Evolutionary conservation across 2,329 filamentous ascomycete genomes (phyloP).

Genomic region (Clonostachys chloroleuca): DNA sequence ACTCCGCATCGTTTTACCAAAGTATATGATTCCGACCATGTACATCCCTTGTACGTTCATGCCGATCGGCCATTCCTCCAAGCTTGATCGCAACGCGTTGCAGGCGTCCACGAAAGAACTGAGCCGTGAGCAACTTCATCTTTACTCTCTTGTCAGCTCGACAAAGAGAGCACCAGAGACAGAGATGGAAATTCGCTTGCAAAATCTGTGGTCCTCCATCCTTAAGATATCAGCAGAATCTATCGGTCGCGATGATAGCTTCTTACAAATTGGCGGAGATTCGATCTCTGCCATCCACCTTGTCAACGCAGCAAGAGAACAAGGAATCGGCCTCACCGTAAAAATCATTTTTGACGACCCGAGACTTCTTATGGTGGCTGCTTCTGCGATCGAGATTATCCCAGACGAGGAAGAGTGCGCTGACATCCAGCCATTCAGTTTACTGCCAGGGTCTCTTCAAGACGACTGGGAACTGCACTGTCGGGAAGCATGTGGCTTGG

Average conservation of each 20-base stretch:
- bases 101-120: background rate
- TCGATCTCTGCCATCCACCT: constrained; percentile 8
- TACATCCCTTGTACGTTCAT: constrained; percentile 10
- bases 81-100: constrained; percentile 4
- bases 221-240: background rate
- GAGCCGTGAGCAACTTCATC: background rate
- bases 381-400: background rate
- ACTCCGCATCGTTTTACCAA: constrained; percentile 5
- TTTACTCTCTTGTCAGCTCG: background rate
- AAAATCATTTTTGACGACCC: constrained; percentile 45
- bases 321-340: constrained; percentile 12
- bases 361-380: background rate
- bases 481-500: too few species aligned
- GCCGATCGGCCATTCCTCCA: constrained; percentile 10
- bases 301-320: background rate
- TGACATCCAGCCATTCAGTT: background rate
- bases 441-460: background rate
- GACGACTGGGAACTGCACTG: too few species aligned
- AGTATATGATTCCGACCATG: constrained; percentile 11
- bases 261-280: constrained; percentile 7
- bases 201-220: background rate
- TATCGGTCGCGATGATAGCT: constrained; percentile 5
- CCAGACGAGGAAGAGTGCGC: background rate
- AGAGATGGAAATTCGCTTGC: background rate
- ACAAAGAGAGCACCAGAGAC: constrained; percentile 4